phyloP scores from a whole-genome alignment of 805 yeast species.

The Wickerhamomyces ciferrii region DNA sequence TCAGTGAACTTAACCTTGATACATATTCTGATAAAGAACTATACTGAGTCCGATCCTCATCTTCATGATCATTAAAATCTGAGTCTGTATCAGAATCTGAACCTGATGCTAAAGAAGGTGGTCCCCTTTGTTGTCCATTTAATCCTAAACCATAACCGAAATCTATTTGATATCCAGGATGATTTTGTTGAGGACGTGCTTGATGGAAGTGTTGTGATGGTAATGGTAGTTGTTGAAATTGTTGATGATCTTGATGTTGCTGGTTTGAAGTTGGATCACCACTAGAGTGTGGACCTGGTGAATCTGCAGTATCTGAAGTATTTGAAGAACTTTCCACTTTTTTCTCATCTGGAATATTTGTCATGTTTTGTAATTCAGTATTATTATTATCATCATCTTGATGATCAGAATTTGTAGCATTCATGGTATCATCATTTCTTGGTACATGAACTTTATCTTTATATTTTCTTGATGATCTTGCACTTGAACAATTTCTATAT shows the following conservation, averaged over 20 bases:
- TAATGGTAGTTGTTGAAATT: background rate
- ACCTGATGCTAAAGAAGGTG: conserved; percentile 19
- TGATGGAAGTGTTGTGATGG: background rate
- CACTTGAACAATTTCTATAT: conserved; percentile 54
- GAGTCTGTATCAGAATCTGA: conserved; percentile 6
- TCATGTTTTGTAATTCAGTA: background rate
- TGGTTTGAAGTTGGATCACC: background rate
- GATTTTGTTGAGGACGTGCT: background rate
- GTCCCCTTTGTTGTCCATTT: conserved; percentile 18
- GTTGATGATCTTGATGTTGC: background rate
- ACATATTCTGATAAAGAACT: conserved; percentile 15
- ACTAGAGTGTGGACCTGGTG: background rate
- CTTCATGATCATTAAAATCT: background rate
- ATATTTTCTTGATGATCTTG: conserved; percentile 45
- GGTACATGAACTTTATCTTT: conserved; percentile 10
- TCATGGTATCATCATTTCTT: background rate
- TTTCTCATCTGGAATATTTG: background rate
- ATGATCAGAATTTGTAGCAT: background rate
- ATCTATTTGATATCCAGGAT: conserved; percentile 17
- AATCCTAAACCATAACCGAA: conserved; percentile 18
- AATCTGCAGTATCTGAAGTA: conserved; percentile 3
- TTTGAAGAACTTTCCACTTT: conserved; percentile 4
- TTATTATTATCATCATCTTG: background rate
- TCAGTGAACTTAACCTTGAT: conserved; percentile 12
- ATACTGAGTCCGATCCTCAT: background rate